Evolutionary conservation across 768 basidiomycete species (phyloP).

Genomic region (Lactarius psammicola): DNA sequence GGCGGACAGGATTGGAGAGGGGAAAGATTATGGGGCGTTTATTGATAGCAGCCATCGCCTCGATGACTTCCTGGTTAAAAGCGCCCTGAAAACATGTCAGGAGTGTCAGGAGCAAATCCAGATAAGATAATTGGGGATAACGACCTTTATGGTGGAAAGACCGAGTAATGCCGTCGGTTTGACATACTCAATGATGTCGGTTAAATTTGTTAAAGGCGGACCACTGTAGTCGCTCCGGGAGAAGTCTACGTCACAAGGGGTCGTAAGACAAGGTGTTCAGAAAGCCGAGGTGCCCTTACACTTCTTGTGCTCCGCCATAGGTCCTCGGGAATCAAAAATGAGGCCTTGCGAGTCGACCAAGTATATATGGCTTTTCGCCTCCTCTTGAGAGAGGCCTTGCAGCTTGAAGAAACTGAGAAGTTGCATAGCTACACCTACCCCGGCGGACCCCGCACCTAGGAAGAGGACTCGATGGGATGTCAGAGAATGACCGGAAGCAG

Average conservation of each 20-base stretch:
- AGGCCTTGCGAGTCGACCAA: conserved; percentile 86
- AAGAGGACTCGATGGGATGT: conserved; percentile 83
- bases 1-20: conserved; percentile 82
- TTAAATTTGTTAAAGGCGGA: conserved; percentile 67
- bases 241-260: conserved; percentile 54
- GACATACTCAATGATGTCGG: conserved; percentile 77
- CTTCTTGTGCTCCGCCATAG: conserved; percentile 79
- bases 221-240: conserved; percentile 78
- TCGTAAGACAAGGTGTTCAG: not conserved
- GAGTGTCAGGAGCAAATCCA: not conserved
- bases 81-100: conserved; percentile 48
- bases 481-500: conserved; percentile 65
- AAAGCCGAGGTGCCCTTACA: conserved; percentile 43
- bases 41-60: conserved; percentile 76
- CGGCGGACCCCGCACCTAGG: conserved; percentile 89
- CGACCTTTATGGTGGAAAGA: conserved; percentile 76
- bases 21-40: conserved; percentile 89
- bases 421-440: conserved; percentile 90
- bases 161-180: conserved; percentile 88
- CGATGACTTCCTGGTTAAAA: conserved; percentile 69
- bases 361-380: conserved; percentile 77
- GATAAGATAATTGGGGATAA: not conserved
- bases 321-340: conserved; percentile 70
- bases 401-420: conserved; percentile 86
- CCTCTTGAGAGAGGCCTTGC: conserved; percentile 69